Base-by-base conservation (phyloP, 768 basidiomycete species). In the Lentinus tigrinus region DNA sequence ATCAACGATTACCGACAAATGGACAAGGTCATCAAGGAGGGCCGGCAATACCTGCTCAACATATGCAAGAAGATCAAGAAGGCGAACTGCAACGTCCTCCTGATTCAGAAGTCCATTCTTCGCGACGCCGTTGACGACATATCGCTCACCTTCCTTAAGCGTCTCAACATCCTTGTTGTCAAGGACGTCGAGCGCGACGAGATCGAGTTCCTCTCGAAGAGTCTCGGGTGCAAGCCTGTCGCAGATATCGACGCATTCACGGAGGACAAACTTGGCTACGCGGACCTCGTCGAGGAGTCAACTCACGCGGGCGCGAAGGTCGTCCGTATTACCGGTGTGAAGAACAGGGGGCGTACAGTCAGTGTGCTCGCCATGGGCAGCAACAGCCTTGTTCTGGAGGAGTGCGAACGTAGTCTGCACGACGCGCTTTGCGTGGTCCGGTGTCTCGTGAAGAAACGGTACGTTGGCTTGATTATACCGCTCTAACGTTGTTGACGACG, bases 1-100 rank as follows among this genome's bases (percentile, higher is more conserved):
- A 98, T 99, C 66, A 98, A 96, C 63, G 96, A 99, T 75, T 99
- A 99, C 77, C 89, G 97, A 17, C 97, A 98, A 73, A 98, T 99
- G 96, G 97, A 98, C 81, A 97, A 98, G 73, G 95, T 98, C 58
- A 89, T 99, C 75, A 98, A 99, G 75, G 97, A 99, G 74, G 96
- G 96, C 57, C 90, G 97, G 46, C 93, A 95, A 74, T 98, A 99
- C 73, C 83, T 99, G 57, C 86, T 99, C 68, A 98, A 95, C 72
- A 85, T 98, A 53, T 96, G 93, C 86, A 98, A 98, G 76, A 95
- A 95, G 75, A 98, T 99, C 76, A 99, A 98, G 74, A 98, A 97
- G 76, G 88, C 95, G n/a, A 95, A 95, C 65, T 98, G 97, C 82
- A 99, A 98, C 67, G 97, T 98, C 50, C 87, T 99, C 48, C 84